These are phyloP conservation scores for Favolaschia claudopus DNA, from an alignment of 768 basidiomycete genomes.

Conservation along the genomic window DNA sequence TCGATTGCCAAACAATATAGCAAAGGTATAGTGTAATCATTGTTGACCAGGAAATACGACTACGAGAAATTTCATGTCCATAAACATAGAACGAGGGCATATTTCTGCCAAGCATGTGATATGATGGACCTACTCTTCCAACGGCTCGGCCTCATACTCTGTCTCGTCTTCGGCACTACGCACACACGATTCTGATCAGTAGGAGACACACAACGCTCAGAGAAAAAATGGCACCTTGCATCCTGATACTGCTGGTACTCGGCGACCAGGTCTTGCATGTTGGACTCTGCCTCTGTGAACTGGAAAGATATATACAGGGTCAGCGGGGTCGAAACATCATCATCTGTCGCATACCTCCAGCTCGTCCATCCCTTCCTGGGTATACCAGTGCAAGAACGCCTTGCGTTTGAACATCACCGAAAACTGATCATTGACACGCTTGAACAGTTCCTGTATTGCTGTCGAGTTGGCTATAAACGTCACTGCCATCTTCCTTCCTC, in stretches of 20 bases:
- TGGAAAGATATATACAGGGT: slow-evolving; percentile 31
- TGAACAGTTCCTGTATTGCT: slow-evolving; percentile 97
- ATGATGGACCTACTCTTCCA: too few relatives aligned
- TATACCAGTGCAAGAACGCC: slow-evolving; percentile 99
- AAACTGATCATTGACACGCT: slow-evolving; percentile 98
- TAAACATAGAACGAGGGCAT: too few relatives aligned
- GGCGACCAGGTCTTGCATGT: slow-evolving; percentile 98
- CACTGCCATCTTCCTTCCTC: slow-evolving; percentile 94
- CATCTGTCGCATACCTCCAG: slow-evolving; percentile 70
- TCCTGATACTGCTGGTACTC: slow-evolving; percentile 98
- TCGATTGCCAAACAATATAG: too few relatives aligned
- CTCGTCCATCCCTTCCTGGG: slow-evolving; percentile 99
- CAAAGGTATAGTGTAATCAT: too few relatives aligned
- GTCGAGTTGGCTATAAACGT: slow-evolving; percentile 99
- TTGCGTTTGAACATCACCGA: slow-evolving; percentile 99
- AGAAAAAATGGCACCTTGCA: slow-evolving; percentile 71
- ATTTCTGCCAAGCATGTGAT: too few relatives aligned
- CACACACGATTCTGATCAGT: slow-evolving; percentile 23
- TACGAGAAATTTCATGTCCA: too few relatives aligned
- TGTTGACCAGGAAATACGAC: too few relatives aligned
- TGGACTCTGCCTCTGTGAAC: slow-evolving; percentile 98
- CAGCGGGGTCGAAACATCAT: background rate
- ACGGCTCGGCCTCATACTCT: slow-evolving; percentile 82
- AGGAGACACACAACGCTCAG: background rate
- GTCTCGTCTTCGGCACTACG: slow-evolving; percentile 83